Percentiles rank a stretch among this genome's conserved stretches.
Conservation (phyloP, 2,329 filamentous ascomycete genomes). For the Albifimbria verrucaria region DNA sequence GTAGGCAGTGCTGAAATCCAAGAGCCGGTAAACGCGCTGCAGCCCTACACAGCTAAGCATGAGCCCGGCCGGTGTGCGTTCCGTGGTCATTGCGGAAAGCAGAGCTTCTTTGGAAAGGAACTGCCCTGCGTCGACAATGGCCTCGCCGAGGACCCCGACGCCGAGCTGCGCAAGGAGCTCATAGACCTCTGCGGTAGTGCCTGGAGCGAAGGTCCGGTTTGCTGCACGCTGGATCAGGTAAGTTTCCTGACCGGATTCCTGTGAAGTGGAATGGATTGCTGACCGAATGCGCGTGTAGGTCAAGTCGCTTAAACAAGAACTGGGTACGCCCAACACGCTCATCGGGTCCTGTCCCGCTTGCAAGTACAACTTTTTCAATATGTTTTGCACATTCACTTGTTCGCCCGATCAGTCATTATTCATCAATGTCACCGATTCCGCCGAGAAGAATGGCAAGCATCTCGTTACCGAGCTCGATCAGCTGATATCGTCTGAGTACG, state of each 20-base stretch:
- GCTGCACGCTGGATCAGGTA: constrained; percentile 79
- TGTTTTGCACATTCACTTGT: constrained; percentile 97
- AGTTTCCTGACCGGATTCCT: no score
- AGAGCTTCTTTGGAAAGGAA: constrained; percentile 84
- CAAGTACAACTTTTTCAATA: constrained; percentile 97
- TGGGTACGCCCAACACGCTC: constrained; percentile 82
- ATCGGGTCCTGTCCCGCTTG: constrained; percentile 94
- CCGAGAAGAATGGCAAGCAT: constrained; percentile 53
- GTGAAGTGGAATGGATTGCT: neutral
- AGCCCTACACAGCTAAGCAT: constrained; percentile 57
- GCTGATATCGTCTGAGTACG: constrained; percentile 79
- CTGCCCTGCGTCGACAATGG: constrained; percentile 93
- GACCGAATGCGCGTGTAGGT: constrained; percentile 55
- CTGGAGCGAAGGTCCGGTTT: constrained; percentile 81
- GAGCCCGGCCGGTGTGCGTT: constrained; percentile 88
- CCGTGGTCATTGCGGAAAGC: constrained; percentile 85
- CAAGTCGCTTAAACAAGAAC: constrained; percentile 74
- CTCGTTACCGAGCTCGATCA: constrained; percentile 91
- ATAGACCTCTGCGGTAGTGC: constrained; percentile 82
- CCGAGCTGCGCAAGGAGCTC: constrained; percentile 70
- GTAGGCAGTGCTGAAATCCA: constrained; percentile 20
- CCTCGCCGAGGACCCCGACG: constrained; percentile 69
- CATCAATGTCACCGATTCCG: constrained; percentile 81
- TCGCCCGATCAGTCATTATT: constrained; percentile 96
- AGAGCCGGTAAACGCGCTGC: neutral